A percentile compares a stretch with the other conserved stretches of the same genome.
These are phyloP conservation scores for Podaxis sp. DNA, from an alignment of 768 basidiomycete genomes.

Conservation along the genomic window DNA sequence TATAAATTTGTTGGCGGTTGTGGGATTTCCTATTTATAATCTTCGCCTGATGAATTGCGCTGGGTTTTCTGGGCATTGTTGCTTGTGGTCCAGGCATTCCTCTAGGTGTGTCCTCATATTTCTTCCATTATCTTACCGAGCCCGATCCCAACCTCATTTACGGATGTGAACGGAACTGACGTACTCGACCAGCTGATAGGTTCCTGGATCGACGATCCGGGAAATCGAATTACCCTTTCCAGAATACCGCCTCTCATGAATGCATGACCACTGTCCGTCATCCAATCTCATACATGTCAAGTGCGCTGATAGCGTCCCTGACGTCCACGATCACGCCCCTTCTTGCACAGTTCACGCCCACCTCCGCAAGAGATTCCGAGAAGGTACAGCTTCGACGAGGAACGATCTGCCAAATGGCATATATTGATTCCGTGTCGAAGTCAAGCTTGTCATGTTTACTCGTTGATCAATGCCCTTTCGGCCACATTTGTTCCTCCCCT, in stretches of 20 bases:
- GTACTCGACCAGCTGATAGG: not conserved
- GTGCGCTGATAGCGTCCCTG: not conserved
- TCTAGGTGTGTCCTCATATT: no score
- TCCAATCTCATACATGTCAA: not conserved
- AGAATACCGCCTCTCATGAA: not conserved
- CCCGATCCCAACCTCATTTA: not conserved
- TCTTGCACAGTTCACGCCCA: not conserved
- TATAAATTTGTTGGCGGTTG: constrained; percentile 1
- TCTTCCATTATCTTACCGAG: not conserved
- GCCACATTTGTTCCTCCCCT: not conserved
- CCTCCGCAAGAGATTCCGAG: not conserved
- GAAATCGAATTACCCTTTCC: not conserved
- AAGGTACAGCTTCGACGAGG: not conserved
- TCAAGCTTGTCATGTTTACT: not conserved
- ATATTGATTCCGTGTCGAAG: not conserved
- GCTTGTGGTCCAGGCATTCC: no score
- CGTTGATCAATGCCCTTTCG: not conserved
- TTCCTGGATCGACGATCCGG: not conserved
- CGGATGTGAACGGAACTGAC: not conserved
- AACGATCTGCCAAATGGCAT: constrained; percentile 10
- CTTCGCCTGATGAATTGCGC: not conserved
- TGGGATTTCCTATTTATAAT: not conserved
- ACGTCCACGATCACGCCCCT: not conserved
- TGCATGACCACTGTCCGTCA: no score
- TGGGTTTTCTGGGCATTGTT: no score